Evolutionary conservation across 164 flowering plant species (phyloP), one percentile per base, ranked within the genome.

Genomic region (Sedum album): DNA sequence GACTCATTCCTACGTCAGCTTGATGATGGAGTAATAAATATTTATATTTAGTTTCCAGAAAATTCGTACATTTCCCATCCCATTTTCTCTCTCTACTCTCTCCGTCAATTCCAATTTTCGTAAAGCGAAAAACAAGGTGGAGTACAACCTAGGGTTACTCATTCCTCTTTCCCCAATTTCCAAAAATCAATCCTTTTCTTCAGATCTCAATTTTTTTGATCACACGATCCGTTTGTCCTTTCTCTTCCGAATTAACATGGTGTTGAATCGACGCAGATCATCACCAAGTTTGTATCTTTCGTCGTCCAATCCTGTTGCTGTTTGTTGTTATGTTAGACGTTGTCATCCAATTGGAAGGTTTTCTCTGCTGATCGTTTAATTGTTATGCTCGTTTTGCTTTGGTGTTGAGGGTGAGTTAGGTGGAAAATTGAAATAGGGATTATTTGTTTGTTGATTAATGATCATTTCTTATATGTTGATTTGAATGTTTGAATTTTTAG

Each of bases 221-320:
- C 31, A 31, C 61, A 49, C 57, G 61, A 55, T 26, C 62, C 62
- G 33, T 57, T 30, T 9, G 38, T 35, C 38, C 7, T 35, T 7
- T 35, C n/a, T 26, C 18, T 26, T 33, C 0, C 33, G 4, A 2
- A 7, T 1, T 2, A 57, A 57, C 1, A 57, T 57, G 31, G 62
- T 28, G 33, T 57, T 28, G 25, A 57, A 57, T 57, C 28, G 17
- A 5, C 4, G 31, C 62, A 57, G 18, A 28, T 57, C 35, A 57
- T 57, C 62, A 57, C 33, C 62, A 11, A 57, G 62, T 57, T 57
- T 57, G 31, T 26, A 57, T 26, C 62, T 28, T 26, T 28, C 62
- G 13, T 57, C 62, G 3, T 57, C 62, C 33, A 28, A 28, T 30
- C 33, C 20, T 6, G 33, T 57, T 5, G 31, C 33, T 57, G 33